Evolutionary conservation across 148 eudicot species (phyloP).

Genomic region (Nepenthes gracilis): DNA sequence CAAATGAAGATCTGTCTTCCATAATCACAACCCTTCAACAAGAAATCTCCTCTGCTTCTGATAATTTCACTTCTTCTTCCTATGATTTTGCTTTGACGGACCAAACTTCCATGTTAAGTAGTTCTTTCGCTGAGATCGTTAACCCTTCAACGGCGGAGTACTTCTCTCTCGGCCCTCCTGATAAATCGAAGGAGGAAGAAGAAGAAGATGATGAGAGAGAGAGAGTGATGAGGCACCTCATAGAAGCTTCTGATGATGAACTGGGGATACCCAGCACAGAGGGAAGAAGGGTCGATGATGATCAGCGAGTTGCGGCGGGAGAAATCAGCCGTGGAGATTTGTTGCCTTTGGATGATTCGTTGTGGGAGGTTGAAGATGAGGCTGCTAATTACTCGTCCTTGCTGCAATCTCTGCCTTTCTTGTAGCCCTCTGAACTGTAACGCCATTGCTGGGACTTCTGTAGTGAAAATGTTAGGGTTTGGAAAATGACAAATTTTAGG

Average conservation of each 20-base stretch:
- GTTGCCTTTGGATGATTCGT: slow-evolving; percentile 22
- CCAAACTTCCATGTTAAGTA: neutral
- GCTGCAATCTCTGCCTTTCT: slow-evolving; percentile 58
- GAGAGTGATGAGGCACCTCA: slow-evolving; percentile 65
- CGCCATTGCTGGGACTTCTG: too few relatives aligned
- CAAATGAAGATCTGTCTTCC: slow-evolving; percentile 37
- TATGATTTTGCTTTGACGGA: neutral
- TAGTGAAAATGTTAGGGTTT: too few relatives aligned
- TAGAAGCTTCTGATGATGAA: slow-evolving; percentile 93
- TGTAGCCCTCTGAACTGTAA: slow-evolving; percentile 14
- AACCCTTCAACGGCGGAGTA: neutral
- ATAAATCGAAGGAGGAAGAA: neutral
- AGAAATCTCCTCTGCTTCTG: slow-evolving; percentile 25
- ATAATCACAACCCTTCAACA: slow-evolving; percentile 47
- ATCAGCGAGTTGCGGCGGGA: neutral
- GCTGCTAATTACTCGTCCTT: slow-evolving; percentile 59
- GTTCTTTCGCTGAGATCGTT: neutral
- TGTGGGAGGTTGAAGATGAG: slow-evolving; percentile 93
- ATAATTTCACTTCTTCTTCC: neutral
- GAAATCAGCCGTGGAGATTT: slow-evolving; percentile 17
- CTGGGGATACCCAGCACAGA: slow-evolving; percentile 53
- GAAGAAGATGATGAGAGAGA: slow-evolving; percentile 27
- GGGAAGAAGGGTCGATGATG: slow-evolving; percentile 12
- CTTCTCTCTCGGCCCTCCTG: neutral
- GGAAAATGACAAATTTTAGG: too few relatives aligned